These are phyloP conservation scores for Lentinula novae-zelandiae DNA, from an alignment of 1,284 basidiomycete species.

Conservation along the genomic window DNA sequence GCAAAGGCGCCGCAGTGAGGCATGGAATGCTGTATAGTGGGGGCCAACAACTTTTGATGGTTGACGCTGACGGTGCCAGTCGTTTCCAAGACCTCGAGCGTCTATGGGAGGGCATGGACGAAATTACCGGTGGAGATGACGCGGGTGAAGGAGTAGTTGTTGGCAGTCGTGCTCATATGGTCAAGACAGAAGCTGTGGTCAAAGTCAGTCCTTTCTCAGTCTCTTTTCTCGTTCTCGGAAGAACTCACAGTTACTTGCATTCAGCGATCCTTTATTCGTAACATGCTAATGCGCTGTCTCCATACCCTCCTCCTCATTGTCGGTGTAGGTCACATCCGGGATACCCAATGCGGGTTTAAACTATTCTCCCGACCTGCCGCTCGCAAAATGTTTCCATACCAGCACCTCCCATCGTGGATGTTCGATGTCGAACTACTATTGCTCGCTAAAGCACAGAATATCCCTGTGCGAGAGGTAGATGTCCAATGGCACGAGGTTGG, in stretches of 20 bases:
- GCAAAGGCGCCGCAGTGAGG: constrained; percentile 89
- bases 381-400: constrained; percentile 75
- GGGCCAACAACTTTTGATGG: constrained; percentile 82
- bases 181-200: constrained; percentile 90
- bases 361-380: constrained; percentile 83
- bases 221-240: background rate
- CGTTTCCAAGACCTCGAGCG: constrained; percentile 77
- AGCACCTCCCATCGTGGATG: constrained; percentile 88
- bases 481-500: constrained; percentile 91
- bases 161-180: constrained; percentile 89
- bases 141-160: constrained; percentile 40
- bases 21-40: constrained; percentile 85
- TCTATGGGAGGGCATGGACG: constrained; percentile 74
- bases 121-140: constrained; percentile 35
- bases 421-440: constrained; percentile 94
- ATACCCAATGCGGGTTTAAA: constrained; percentile 98
- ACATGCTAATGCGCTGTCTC: constrained; percentile 89
- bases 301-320: constrained; percentile 82
- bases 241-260: background rate
- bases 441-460: constrained; percentile 71
- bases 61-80: constrained; percentile 92
- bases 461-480: constrained; percentile 82
- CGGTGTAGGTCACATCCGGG: constrained; percentile 83
- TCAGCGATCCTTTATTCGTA: constrained; percentile 83
- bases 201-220: constrained; percentile 51